These are phyloP conservation scores for Corymbia citriodora DNA, from an alignment of 441 rosid genomes.

Conservation along the genomic window DNA sequence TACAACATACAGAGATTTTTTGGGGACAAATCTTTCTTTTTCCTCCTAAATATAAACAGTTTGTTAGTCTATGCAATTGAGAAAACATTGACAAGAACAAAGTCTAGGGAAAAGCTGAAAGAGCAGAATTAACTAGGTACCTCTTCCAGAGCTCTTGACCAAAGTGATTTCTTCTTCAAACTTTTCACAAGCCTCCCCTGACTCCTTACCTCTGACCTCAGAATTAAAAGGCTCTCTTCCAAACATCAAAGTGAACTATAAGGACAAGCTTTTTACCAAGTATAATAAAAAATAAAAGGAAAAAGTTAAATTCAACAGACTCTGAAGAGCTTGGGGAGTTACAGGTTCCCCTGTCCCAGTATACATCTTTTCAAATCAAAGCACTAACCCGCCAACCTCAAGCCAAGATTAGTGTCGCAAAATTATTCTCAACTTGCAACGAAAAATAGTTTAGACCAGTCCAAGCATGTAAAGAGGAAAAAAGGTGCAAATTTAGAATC, in stretches of 20 bases:
- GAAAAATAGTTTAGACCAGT: background rate
- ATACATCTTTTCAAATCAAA: background rate
- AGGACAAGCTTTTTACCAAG: background rate
- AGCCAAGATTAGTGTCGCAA: background rate
- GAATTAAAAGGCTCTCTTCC: slow-evolving; percentile 2
- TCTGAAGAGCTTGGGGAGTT: background rate
- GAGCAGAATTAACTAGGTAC: background rate
- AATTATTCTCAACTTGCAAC: background rate
- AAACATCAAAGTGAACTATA: background rate
- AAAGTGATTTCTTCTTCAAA: slow-evolving; percentile 11
- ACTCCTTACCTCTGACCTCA: slow-evolving; percentile 1
- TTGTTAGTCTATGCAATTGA: background rate
- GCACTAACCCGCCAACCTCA: background rate
- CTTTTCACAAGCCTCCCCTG: slow-evolving; percentile 7
- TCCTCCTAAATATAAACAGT: background rate
- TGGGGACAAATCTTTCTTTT: background rate
- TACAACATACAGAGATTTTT: background rate
- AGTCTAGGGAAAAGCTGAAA: background rate
- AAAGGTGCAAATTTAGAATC: background rate
- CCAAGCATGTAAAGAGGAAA: background rate
- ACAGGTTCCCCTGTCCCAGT: background rate
- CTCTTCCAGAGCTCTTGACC: slow-evolving; percentile 10
- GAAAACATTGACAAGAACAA: background rate
- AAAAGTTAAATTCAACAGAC: background rate
- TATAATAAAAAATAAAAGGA: background rate